Conservation (phyloP, 2,329 filamentous ascomycete species). For the Xenoacremonium recifei region DNA sequence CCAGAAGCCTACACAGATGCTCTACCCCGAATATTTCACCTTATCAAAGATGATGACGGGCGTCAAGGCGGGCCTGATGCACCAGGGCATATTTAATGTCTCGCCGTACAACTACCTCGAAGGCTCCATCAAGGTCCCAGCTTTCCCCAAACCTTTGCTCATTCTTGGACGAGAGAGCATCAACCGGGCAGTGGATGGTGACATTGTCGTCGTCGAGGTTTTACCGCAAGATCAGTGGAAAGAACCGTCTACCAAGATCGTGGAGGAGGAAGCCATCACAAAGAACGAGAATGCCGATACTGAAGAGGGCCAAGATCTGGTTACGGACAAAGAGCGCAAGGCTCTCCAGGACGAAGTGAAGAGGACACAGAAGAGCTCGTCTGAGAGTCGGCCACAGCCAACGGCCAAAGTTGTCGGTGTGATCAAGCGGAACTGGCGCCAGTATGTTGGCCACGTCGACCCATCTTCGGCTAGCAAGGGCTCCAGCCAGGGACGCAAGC, state of each 20-base stretch:
- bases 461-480: conserved; percentile 75
- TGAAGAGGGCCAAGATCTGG: conserved; percentile 71
- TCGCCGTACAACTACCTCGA: conserved; percentile 98
- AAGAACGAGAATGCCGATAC: conserved; percentile 91
- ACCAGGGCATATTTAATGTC: conserved; percentile 94
- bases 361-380: conserved; percentile 72
- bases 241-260: conserved; percentile 88
- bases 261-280: conserved; percentile 89
- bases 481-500: conserved; percentile 73
- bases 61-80: conserved; percentile 80
- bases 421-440: conserved; percentile 94
- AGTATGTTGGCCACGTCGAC: conserved; percentile 96
- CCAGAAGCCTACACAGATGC: conserved; percentile 62
- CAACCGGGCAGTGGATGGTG: conserved; percentile 88
- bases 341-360: conserved; percentile 90
- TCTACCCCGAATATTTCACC: conserved; percentile 88
- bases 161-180: conserved; percentile 93
- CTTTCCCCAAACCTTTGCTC: conserved; percentile 86
- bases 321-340: conserved; percentile 83
- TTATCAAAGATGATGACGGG: conserved; percentile 94
- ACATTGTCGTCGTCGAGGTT: conserved; percentile 90
- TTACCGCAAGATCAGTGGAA: conserved; percentile 97
- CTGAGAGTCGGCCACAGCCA: conserved; percentile 79
- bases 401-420: conserved; percentile 91
- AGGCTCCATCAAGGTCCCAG: conserved; percentile 83